A percentile compares a stretch with the other conserved stretches of the same genome.
Conservation (phyloP, 78 protist genomes). For the Protostelium mycophagum region DNA sequence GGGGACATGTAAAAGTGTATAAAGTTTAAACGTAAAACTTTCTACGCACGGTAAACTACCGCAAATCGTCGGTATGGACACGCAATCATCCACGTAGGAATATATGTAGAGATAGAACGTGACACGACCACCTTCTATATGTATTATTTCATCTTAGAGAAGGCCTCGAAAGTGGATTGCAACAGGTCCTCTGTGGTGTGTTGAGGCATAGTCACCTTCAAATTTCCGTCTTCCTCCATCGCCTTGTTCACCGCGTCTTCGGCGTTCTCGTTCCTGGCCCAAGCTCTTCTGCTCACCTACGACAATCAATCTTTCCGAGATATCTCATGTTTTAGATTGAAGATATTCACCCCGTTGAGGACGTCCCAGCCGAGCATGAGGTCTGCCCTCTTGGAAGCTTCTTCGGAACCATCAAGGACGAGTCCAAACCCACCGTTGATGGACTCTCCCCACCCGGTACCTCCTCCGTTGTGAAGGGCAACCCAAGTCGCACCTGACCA, state of each 20-base stretch:
- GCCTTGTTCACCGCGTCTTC: conserved; percentile 60
- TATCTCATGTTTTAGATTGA: not conserved
- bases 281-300: conserved; percentile 33
- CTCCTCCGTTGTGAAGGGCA: conserved; percentile 83
- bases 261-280: conserved; percentile 74
- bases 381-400: conserved; percentile 39
- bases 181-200: conserved; percentile 46
- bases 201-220: conserved; percentile 65
- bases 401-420: conserved; percentile 83
- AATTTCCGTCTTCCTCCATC: conserved; percentile 47
- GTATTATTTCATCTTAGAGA: too few species aligned
- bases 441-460: conserved; percentile 91
- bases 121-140: too few species aligned
- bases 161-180: not conserved
- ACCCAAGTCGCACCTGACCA: conserved; percentile 74
- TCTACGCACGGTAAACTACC: too few species aligned
- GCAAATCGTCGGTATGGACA: too few species aligned
- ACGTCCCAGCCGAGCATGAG: conserved; percentile 92
- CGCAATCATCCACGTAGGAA: too few species aligned
- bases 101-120: too few species aligned
- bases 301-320: not conserved
- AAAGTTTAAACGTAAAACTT: too few species aligned
- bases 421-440: conserved; percentile 95
- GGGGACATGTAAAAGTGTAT: too few species aligned
- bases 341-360: conserved; percentile 77